These are phyloP conservation scores for Endoconidiophora polonica DNA, from an alignment of 2,329 filamentous ascomycete species.

Conservation along the genomic window DNA sequence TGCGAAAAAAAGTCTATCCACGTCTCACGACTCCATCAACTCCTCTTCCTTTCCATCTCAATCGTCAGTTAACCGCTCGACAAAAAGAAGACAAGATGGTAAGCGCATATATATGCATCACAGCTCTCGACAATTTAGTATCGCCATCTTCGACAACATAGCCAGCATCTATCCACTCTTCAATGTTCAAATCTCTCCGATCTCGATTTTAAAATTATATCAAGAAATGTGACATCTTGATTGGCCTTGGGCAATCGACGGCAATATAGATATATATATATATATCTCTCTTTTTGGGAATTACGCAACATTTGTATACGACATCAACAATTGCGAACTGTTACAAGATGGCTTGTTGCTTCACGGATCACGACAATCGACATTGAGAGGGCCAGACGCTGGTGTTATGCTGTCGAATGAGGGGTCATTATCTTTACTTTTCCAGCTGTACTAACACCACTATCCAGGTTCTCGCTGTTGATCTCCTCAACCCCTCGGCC, in stretches of 20 bases:
- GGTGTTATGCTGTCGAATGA: constrained; percentile 15
- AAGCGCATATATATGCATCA: constrained; percentile 25
- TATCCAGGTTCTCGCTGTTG: constrained; percentile 93
- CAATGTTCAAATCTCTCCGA: not conserved
- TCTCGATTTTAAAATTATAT: not conserved
- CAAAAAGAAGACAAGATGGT: constrained; percentile 45
- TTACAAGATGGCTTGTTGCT: too few species aligned
- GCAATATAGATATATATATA: too few species aligned
- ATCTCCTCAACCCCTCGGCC: constrained; percentile 97
- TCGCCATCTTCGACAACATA: constrained; percentile 4
- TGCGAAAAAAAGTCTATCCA: constrained; percentile 13
- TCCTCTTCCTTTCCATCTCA: constrained; percentile 12
- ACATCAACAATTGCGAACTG: too few species aligned
- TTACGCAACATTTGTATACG: too few species aligned
- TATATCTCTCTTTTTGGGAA: too few species aligned
- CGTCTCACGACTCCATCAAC: constrained; percentile 12
- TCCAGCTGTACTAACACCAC: constrained; percentile 29
- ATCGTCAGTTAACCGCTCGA: constrained; percentile 13
- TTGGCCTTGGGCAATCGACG: too few species aligned
- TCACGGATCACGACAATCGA: constrained; percentile 12
- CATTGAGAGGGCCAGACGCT: constrained; percentile 12
- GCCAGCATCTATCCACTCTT: constrained; percentile 3
- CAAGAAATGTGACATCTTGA: not conserved
- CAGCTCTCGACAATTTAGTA: not conserved
- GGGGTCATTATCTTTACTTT: constrained; percentile 14